A percentile compares a stretch with the other conserved stretches of the same genome.
These are phyloP conservation scores for Typha latifolia DNA, from an alignment of 176 grass and related monocot species.

Conservation along the genomic window DNA sequence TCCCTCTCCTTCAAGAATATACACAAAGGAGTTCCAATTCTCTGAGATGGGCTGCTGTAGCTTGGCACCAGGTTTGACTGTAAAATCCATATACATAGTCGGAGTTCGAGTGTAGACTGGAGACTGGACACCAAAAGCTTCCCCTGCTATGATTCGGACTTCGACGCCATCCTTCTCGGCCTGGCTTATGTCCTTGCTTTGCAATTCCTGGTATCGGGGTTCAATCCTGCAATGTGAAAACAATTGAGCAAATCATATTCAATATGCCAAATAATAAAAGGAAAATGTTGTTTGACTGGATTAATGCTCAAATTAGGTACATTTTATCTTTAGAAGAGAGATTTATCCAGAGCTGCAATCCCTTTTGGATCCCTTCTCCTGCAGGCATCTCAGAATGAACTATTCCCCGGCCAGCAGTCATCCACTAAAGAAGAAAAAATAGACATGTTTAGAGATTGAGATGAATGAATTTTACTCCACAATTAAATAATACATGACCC, in stretches of 20 bases:
- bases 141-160: constrained; percentile 68
- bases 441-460: not conserved
- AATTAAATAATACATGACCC: not conserved
- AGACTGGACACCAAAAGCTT: constrained; percentile 67
- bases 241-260: not conserved
- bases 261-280: not conserved
- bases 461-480: not conserved
- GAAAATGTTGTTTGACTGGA: not conserved
- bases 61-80: constrained; percentile 42
- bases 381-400: constrained; percentile 81
- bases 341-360: constrained; percentile 89
- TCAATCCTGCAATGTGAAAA: constrained; percentile 45
- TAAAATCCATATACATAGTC: constrained; percentile 81
- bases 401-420: constrained; percentile 71
- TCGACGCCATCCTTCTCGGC: constrained; percentile 54
- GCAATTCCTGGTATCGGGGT: constrained; percentile 70
- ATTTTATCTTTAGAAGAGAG: constrained; percentile 85
- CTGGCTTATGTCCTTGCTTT: constrained; percentile 64
- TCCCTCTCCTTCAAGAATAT: constrained; percentile 77
- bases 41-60: constrained; percentile 46
- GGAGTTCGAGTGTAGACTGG: constrained; percentile 77
- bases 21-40: constrained; percentile 73
- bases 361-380: constrained; percentile 47
- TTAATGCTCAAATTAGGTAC: constrained; percentile 19
- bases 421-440: constrained; percentile 50